Evolutionary conservation across 352 stramenopile genomes (phyloP).

Genomic region (Pythium sp.): DNA sequence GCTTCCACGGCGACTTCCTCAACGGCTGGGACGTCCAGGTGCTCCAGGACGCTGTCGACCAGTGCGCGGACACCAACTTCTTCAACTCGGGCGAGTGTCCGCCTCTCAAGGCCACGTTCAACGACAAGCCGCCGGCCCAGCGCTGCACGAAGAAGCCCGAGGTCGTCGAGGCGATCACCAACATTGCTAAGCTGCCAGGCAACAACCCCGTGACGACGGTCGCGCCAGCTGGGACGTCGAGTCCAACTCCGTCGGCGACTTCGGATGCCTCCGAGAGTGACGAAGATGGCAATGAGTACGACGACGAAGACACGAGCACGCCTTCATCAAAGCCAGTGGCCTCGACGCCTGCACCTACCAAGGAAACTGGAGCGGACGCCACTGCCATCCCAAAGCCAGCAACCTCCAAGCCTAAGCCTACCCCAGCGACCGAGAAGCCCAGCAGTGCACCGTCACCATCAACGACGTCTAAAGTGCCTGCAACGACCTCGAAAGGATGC

Average conservation of each 20-base stretch:
- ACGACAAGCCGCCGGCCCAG: conserved; percentile 24
- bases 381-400: background rate
- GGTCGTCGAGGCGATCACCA: conserved; percentile 28
- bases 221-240: background rate
- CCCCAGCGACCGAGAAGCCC: background rate
- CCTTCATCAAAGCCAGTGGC: background rate
- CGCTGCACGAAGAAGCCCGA: conserved; percentile 36
- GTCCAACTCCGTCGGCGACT: background rate
- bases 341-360: background rate
- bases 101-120: conserved; percentile 36
- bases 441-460: background rate
- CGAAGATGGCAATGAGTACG: conserved; percentile 1
- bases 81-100: conserved; percentile 48
- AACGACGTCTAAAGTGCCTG: background rate
- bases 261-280: background rate
- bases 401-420: background rate
- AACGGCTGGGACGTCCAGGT: conserved; percentile 45
- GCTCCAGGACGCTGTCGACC: conserved; percentile 39
- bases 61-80: conserved; percentile 47
- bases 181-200: conserved; percentile 31
- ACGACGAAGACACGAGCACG: background rate
- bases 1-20: conserved; percentile 57
- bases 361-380: background rate
- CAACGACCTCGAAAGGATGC: background rate
- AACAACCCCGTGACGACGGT: conserved; percentile 28